Conservation (phyloP, 768 basidiomycete species). For the Podaxis rugospora region DNA sequence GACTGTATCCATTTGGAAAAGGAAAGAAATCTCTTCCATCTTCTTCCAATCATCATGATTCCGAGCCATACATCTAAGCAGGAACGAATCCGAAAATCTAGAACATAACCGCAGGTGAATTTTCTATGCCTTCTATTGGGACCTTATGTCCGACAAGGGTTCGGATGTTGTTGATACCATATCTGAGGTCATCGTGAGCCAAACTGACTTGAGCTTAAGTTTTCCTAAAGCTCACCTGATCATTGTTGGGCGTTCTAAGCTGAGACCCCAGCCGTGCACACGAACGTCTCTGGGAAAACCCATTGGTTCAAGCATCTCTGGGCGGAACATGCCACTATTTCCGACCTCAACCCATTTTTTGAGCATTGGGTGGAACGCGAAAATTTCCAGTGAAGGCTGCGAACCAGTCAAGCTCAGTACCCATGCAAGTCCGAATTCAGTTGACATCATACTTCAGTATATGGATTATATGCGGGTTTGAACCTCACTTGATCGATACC, state of each 20-base stretch:
- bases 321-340: conserved; percentile 99
- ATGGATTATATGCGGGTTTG: conserved; percentile 99
- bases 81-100: conserved; percentile 29
- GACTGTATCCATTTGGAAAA: conserved; percentile 69
- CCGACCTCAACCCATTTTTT: conserved; percentile 97
- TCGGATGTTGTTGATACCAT: conserved; percentile 96
- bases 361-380: conserved; percentile 94
- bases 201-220: background rate
- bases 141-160: conserved; percentile 98
- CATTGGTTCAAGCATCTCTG: conserved; percentile 99
- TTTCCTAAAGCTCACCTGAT: conserved; percentile 63
- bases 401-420: conserved; percentile 2
- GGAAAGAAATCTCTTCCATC: conserved; percentile 75
- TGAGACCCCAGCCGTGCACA: conserved; percentile 95
- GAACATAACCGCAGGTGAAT: conserved; percentile 87
- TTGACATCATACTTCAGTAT: conserved; percentile 69
- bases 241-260: conserved; percentile 96
- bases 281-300: conserved; percentile 95
- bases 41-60: conserved; percentile 53
- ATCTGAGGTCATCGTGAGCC: conserved; percentile 41
- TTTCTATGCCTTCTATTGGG: conserved; percentile 83
- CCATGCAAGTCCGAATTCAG: background rate
- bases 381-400: conserved; percentile 95
- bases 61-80: background rate
- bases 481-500: conserved; percentile 91